Base-by-base conservation (phyloP, 2,329 filamentous ascomycete species). In the Stachybotrys echinatus region DNA sequence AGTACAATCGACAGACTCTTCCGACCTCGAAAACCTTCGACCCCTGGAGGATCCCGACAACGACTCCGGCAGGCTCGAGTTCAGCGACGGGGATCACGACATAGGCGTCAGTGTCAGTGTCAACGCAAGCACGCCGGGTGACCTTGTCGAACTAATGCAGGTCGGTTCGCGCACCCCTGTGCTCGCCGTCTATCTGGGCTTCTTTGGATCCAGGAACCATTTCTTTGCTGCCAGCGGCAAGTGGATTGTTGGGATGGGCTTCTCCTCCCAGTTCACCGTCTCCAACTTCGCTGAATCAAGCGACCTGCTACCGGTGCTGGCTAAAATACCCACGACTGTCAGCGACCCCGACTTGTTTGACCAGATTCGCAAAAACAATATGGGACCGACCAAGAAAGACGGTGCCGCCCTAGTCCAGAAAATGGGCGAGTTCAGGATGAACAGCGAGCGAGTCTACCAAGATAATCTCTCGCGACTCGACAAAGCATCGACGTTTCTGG, bases 171-270 rank as follows among this genome's bases (percentile, higher is more conserved):
- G 75, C 22, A 64, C 74, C 19, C 73, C 75, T 5, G 54, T 79
- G 17, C 66, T 83, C 42, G 80, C 72, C 12, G 61, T 84, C 42
- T 80, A 76, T 54, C 65, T 84, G 7, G 79, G 79, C 14, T 72
- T 66, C 48, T 71, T 77, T 54, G 71, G 75, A 38, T 72, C 72
- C 18, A 66, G 74, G 40, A 69, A 80, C 55, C 77, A 82, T 59
- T 81, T 76, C 59, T 82, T 81, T 60, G 74, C 75, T 23, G 71
- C 62, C 54, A 74, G 70, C 17, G 80, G 79, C 54, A 74, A 73
- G 66, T 75, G 80, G 60, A 58, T 74, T 17, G 70, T 71, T 8
- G 71, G 68, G 47, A 50, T 70, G 37, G 66, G 66, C 17, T 62
- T 77, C 23, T 68, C 64, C 42, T 69, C 76, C 1, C 62, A 75